Evolutionary conservation across 1,284 basidiomycete species (phyloP).

Genomic region (Apiotrichum sp.): DNA sequence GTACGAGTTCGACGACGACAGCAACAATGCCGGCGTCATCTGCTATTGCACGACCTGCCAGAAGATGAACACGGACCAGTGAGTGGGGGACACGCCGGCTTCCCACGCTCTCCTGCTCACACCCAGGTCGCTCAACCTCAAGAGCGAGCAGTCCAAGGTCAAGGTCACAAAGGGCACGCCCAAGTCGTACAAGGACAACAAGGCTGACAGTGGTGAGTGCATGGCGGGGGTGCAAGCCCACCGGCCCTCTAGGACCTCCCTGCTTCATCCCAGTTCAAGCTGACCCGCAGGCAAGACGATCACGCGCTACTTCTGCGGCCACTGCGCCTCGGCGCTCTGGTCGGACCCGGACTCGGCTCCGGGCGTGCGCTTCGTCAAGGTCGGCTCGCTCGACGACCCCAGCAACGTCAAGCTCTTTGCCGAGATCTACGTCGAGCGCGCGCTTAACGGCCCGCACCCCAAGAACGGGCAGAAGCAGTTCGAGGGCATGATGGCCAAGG

Average conservation of each 20-base stretch:
- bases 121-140: slow-evolving; percentile 14
- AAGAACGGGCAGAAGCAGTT: slow-evolving; percentile 15
- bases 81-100: background rate
- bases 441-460: background rate
- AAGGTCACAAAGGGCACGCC: slow-evolving; percentile 14
- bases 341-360: slow-evolving; percentile 13
- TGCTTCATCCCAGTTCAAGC: no score
- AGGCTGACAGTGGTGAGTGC: slow-evolving; percentile 9
- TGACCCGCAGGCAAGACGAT: slow-evolving; percentile 19
- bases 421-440: slow-evolving; percentile 16
- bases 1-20: slow-evolving; percentile 12
- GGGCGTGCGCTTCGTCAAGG: slow-evolving; percentile 16
- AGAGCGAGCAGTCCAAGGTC: slow-evolving; percentile 6
- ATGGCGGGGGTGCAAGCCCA: no score
- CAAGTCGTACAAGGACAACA: slow-evolving; percentile 8
- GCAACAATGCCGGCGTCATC: slow-evolving; percentile 9
- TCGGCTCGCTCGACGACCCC: slow-evolving; percentile 10
- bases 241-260: no score
- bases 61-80: slow-evolving; percentile 7
- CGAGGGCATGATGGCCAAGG: slow-evolving; percentile 18
- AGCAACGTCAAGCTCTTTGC: slow-evolving; percentile 6
- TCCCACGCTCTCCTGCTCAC: background rate
- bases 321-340: slow-evolving; percentile 21
- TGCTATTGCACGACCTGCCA: slow-evolving; percentile 18
- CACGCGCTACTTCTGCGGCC: slow-evolving; percentile 25